A percentile compares a stretch with the other conserved stretches of the same genome.
Conservation (phyloP, 495 filamentous ascomycete species). For the Trichoderma gamsii region DNA sequence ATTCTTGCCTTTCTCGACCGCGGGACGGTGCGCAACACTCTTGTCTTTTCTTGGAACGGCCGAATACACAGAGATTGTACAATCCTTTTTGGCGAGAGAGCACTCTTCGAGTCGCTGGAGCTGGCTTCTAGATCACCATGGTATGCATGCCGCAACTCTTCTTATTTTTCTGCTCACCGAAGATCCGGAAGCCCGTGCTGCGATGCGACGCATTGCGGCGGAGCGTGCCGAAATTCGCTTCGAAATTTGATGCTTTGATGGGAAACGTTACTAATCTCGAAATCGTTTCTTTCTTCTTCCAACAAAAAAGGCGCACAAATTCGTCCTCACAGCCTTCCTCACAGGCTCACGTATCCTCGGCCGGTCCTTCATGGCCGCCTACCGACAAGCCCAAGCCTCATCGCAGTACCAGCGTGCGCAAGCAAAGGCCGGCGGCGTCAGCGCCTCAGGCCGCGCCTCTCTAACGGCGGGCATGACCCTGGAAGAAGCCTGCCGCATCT, state of each 20-base stretch:
- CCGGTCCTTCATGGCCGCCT: slow-evolving; percentile 85
- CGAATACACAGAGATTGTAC: not conserved
- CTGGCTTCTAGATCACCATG: slow-evolving; percentile 6
- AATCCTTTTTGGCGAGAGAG: not conserved
- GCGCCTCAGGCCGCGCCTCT: slow-evolving; percentile 33
- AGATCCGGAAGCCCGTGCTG: not conserved
- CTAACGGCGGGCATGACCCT: slow-evolving; percentile 72
- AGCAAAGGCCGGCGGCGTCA: slow-evolving; percentile 43
- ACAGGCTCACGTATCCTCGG: slow-evolving; percentile 86
- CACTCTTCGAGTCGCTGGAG: not conserved
- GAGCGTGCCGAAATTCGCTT: not conserved
- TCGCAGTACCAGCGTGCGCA: slow-evolving; percentile 71
- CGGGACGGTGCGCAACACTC: not conserved
- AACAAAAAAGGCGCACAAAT: slow-evolving; percentile 78
- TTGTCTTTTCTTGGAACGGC: not conserved
- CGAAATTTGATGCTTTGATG: not conserved
- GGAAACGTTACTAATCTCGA: not conserved
- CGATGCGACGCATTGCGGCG: not conserved
- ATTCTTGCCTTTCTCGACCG: not conserved
- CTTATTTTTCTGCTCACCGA: not conserved
- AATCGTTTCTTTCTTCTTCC: not conserved
- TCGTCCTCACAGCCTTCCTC: slow-evolving; percentile 87
- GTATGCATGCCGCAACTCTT: slow-evolving; percentile 17
- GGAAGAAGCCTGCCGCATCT: slow-evolving; percentile 94
- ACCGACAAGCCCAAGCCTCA: slow-evolving; percentile 83